Percentiles rank a stretch among this genome's conserved stretches.
phyloP scores from a whole-genome alignment of 116 monocot species.

The Trichopus zeylanicus region DNA sequence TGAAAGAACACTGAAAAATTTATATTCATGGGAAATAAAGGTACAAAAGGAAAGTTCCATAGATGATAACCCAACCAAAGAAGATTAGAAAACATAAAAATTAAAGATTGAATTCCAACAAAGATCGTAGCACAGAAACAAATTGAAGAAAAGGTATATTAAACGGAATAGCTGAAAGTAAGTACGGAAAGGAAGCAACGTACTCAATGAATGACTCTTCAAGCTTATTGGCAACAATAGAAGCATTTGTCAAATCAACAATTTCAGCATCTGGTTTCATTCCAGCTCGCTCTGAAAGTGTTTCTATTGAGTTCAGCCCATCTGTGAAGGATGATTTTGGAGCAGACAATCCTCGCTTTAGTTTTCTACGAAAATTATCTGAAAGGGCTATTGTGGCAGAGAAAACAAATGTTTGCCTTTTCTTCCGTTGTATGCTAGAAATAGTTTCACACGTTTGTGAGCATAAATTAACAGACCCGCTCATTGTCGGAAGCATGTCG shows the following conservation, averaged over 20 bases:
- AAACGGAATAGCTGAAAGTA: background rate
- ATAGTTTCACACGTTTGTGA: constrained; percentile 35
- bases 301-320: constrained; percentile 79
- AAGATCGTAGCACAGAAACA: background rate
- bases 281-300: constrained; percentile 81
- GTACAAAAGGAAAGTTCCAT: too few relatives aligned
- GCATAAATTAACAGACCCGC: constrained; percentile 11
- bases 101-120: background rate
- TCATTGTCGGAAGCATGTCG: constrained; percentile 69
- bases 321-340: constrained; percentile 28
- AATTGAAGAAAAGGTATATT: background rate
- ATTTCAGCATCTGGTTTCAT: constrained; percentile 82
- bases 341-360: constrained; percentile 48
- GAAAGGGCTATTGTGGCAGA: constrained; percentile 95
- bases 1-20: too few relatives aligned
- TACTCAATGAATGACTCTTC: constrained; percentile 99
- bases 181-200: constrained; percentile 3
- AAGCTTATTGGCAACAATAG: constrained; percentile 85
- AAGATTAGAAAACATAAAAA: background rate
- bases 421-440: constrained; percentile 49
- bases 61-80: background rate
- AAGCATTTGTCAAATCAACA: constrained; percentile 77
- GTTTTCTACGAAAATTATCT: constrained; percentile 80
- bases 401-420: constrained; percentile 93
- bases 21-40: too few relatives aligned